Conservation (phyloP, 495 filamentous ascomycete genomes). For the Aeminium ludgeri region DNA sequence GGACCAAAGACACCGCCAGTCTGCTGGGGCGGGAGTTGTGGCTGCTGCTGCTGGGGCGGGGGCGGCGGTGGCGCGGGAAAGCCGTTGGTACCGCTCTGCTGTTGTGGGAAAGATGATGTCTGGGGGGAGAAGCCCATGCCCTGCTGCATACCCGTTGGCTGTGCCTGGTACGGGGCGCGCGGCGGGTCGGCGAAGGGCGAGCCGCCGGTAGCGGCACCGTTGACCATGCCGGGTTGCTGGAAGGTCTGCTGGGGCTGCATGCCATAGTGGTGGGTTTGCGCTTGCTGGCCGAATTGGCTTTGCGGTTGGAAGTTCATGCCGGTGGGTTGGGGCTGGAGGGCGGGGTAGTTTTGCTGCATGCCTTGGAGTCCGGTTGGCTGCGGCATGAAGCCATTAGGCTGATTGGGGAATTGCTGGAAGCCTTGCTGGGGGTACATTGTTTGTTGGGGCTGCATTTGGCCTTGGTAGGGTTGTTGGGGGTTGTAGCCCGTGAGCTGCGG, state of each 20-base stretch:
- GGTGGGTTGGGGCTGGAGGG: conserved; percentile 27
- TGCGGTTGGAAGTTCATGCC: conserved; percentile 18
- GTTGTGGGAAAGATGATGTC: too few relatives aligned
- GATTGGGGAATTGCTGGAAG: conserved; percentile 6
- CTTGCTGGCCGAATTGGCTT: conserved; percentile 37
- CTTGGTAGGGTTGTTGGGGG: conserved; percentile 27
- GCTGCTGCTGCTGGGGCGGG: conserved; percentile 18
- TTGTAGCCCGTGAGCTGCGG: conserved; percentile 55
- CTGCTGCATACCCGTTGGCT: conserved; percentile 26
- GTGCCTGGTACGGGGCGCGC: conserved; percentile 35
- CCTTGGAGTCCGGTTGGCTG: conserved; percentile 9
- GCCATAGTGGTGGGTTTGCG: conserved; percentile 30
- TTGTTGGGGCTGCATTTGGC: conserved; percentile 29
- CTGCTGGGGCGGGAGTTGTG: conserved; percentile 15
- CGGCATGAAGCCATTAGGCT: conserved; percentile 17
- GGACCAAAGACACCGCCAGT: conserved; percentile 17
- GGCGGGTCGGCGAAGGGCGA: conserved; percentile 42
- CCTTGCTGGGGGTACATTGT: conserved; percentile 29
- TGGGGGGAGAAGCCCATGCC: conserved; percentile 14
- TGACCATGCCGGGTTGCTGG: conserved; percentile 28
- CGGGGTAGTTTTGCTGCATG: conserved; percentile 15
- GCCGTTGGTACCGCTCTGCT: conserved; percentile 22
- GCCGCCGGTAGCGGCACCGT: conserved; percentile 30
- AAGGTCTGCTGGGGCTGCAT: conserved; percentile 13
- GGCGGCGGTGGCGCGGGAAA: neutral